Conservation (phyloP, 441 rosid species). For the Capsella rubella region DNA sequence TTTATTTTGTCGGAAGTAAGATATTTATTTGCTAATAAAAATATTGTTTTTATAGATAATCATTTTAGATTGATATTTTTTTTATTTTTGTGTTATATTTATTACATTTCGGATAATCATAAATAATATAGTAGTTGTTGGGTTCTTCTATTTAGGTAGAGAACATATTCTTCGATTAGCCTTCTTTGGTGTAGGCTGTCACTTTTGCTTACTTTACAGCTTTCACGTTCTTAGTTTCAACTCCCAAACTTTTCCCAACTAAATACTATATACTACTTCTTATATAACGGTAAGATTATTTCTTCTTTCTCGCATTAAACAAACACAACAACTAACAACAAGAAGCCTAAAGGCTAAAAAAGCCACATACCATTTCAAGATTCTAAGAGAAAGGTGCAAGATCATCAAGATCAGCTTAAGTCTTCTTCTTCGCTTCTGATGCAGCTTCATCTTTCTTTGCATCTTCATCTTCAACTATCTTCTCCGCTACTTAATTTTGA, state of each 20-base stretch:
- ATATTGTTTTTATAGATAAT: not conserved
- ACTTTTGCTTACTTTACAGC: constrained; percentile 31
- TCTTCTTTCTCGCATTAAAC: too few species aligned
- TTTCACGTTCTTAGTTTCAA: constrained; percentile 24
- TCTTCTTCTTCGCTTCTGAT: constrained; percentile 33
- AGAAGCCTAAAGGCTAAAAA: too few species aligned
- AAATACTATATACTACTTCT: too few species aligned
- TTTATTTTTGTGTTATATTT: not conserved
- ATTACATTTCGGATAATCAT: not conserved
- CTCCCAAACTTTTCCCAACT: not conserved
- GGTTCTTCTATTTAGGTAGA: not conserved
- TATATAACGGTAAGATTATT: too few species aligned
- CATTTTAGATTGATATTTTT: not conserved
- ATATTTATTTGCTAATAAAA: not conserved
- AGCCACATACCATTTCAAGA: constrained; percentile 5
- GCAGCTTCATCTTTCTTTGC: constrained; percentile 15
- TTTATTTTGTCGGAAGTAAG: not conserved
- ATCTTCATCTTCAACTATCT: constrained; percentile 22
- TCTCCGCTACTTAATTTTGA: constrained; percentile 23
- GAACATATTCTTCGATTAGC: constrained; percentile 37
- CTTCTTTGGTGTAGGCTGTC: constrained; percentile 8
- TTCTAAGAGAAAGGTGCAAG: not conserved
- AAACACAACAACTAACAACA: too few species aligned
- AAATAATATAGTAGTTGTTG: not conserved
- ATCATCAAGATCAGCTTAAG: not conserved